These are phyloP conservation scores for Dorcoceras hygrometricum DNA, from an alignment of 257 asterid species.

Conservation along the genomic window DNA sequence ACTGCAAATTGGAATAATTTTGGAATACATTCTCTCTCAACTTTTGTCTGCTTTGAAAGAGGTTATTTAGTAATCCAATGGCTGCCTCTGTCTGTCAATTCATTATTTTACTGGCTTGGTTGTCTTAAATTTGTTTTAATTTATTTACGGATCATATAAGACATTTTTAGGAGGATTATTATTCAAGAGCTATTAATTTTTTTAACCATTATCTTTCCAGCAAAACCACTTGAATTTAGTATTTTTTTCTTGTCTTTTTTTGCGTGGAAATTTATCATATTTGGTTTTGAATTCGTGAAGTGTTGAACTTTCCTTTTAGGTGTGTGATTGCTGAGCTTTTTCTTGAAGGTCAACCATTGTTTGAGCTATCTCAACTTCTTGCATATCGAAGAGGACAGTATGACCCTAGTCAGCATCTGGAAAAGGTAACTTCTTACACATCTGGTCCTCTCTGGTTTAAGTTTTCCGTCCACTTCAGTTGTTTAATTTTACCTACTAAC, in stretches of 20 bases:
- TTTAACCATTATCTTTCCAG: slow-evolving; percentile 8
- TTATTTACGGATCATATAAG: not conserved
- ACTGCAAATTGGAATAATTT: not conserved
- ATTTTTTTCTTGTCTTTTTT: not conserved
- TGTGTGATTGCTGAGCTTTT: slow-evolving; percentile 99
- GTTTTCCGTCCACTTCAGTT: slow-evolving; percentile 7
- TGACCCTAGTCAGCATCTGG: slow-evolving; percentile 97
- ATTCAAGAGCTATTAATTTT: slow-evolving; percentile 11
- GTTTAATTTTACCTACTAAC: slow-evolving; percentile 1
- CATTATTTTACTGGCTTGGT: not conserved
- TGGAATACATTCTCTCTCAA: not conserved
- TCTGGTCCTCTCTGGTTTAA: not conserved
- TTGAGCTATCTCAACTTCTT: slow-evolving; percentile 94
- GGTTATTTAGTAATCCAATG: slow-evolving; percentile 3
- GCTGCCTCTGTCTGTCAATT: slow-evolving; percentile 13
- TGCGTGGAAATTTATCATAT: slow-evolving; percentile 8
- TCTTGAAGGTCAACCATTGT: slow-evolving; percentile 96
- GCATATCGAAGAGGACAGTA: slow-evolving; percentile 98
- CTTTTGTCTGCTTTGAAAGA: not conserved
- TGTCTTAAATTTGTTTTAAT: slow-evolving; percentile 1
- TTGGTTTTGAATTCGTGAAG: slow-evolving; percentile 22
- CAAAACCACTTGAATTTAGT: slow-evolving; percentile 17
- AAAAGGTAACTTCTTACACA: slow-evolving; percentile 56
- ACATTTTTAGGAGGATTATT: not conserved
- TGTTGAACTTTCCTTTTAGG: slow-evolving; percentile 45